phyloP scores from a whole-genome alignment of 192 early-diverging fungal species.

The Backusella macrospora region DNA sequence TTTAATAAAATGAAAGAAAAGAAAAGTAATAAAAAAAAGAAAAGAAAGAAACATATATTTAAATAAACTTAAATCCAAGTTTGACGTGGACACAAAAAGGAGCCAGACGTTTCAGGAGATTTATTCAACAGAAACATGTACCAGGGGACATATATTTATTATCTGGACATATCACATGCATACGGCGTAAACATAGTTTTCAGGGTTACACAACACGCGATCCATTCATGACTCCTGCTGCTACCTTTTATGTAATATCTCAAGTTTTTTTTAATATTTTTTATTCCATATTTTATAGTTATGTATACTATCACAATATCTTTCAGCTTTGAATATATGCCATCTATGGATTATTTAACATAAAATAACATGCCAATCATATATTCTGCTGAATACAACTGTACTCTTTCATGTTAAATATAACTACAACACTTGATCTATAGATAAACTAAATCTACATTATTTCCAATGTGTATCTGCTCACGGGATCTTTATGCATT shows the following conservation, averaged over 20 bases:
- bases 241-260: constrained; percentile 3
- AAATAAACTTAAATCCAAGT: constrained; percentile 16
- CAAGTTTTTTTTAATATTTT: background rate
- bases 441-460: background rate
- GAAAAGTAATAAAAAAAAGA: background rate
- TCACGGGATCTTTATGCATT: constrained; percentile 1
- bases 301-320: too few relatives aligned
- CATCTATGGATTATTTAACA: too few relatives aligned
- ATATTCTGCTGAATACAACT: too few relatives aligned
- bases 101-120: constrained; percentile 10
- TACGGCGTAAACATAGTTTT: background rate
- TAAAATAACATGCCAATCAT: too few relatives aligned
- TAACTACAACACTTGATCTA: background rate
- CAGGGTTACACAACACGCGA: constrained; percentile 6
- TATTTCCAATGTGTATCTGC: background rate
- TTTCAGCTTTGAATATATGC: too few relatives aligned
- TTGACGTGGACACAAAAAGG: constrained; percentile 16
- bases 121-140: constrained; percentile 8
- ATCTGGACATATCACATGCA: constrained; percentile 9
- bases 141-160: constrained; percentile 13
- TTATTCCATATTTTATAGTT: too few relatives aligned
- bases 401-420: too few relatives aligned
- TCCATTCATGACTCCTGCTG: constrained; percentile 13
- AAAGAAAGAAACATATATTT: background rate
- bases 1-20: constrained; percentile 9